A percentile compares a stretch with the other conserved stretches of the same genome.
phyloP scores from a whole-genome alignment of 495 filamentous ascomycete species.

The Cairneyella variabilis region DNA sequence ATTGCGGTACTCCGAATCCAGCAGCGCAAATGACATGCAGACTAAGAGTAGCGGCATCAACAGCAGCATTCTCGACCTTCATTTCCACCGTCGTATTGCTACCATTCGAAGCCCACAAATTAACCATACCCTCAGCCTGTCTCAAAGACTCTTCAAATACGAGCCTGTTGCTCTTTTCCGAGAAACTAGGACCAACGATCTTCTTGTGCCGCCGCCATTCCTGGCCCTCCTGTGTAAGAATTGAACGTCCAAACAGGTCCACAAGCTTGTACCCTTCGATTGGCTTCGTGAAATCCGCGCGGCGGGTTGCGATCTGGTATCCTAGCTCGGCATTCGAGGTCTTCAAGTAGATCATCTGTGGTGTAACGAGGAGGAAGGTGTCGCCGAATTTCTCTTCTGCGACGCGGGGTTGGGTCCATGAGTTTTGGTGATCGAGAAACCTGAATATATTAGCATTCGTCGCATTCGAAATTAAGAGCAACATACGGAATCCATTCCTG shows the following conservation, averaged over 20 bases:
- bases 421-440: background rate
- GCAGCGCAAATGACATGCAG: conserved; percentile 22
- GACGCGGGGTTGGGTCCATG: background rate
- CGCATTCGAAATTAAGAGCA: background rate
- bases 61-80: conserved; percentile 9
- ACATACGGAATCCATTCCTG: background rate
- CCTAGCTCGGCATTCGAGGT: conserved; percentile 50
- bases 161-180: conserved; percentile 64
- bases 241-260: conserved; percentile 58
- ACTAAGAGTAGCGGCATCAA: conserved; percentile 11
- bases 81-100: conserved; percentile 4
- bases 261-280: conserved; percentile 51
- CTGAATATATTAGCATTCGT: background rate
- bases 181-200: conserved; percentile 64
- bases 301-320: conserved; percentile 51
- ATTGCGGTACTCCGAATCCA: conserved; percentile 39
- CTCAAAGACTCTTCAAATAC: conserved; percentile 33
- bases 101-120: conserved; percentile 5
- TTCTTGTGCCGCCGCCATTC: conserved; percentile 66
- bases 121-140: conserved; percentile 17
- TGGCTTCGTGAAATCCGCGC: conserved; percentile 66
- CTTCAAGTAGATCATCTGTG: conserved; percentile 1
- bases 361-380: conserved; percentile 5
- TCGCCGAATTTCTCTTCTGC: background rate
- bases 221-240: conserved; percentile 61